Conservation (phyloP, 2,329 filamentous ascomycete species). For the Penicillium sp. region DNA sequence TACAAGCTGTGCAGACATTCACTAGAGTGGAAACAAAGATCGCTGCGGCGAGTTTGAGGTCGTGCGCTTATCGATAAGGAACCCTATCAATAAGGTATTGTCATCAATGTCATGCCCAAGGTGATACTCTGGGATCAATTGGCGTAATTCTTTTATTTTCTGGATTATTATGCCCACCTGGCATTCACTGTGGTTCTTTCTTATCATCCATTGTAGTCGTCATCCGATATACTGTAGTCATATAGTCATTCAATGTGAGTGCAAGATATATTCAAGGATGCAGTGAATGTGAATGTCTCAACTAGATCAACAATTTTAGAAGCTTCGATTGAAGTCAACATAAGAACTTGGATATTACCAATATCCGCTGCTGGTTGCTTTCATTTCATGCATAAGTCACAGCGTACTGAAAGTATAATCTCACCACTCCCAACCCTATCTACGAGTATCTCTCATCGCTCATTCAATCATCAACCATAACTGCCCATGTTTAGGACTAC, state of each 20-base stretch:
- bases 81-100: not conserved
- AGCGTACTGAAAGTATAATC: not conserved
- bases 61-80: not conserved
- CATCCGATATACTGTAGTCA: no score
- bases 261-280: no score
- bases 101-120: not conserved
- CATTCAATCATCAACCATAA: not conserved
- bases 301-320: no score
- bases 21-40: not conserved
- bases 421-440: not conserved
- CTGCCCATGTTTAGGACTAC: slow-evolving; percentile 3
- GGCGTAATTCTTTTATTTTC: no score
- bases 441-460: not conserved
- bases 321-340: no score
- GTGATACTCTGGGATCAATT: no score
- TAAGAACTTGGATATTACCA: no score
- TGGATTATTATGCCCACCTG: no score
- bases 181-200: no score
- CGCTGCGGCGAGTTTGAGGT: not conserved
- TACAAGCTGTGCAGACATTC: not conserved
- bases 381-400: not conserved
- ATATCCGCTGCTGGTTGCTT: not conserved
- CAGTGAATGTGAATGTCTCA: no score
- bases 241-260: no score
- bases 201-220: no score